phyloP scores from a whole-genome alignment of 2,329 filamentous ascomycete genomes.

The Geosmithia morbida region DNA sequence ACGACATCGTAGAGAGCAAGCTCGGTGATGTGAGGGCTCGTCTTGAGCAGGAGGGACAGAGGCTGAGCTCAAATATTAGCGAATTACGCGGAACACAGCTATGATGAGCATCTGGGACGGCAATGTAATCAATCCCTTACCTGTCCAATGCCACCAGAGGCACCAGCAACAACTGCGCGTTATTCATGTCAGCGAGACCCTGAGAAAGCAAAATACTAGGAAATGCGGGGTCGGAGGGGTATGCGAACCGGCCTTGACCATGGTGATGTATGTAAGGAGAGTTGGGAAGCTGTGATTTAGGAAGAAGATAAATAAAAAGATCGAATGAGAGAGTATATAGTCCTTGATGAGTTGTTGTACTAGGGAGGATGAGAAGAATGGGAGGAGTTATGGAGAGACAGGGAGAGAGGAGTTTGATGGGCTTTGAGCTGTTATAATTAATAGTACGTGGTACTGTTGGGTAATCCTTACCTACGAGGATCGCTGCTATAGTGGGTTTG shows the following conservation, averaged over 20 bases:
- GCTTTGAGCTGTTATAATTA: background rate
- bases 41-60: constrained; percentile 91
- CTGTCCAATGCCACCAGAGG: constrained; percentile 97
- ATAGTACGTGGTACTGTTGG: background rate
- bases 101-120: background rate
- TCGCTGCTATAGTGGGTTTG: background rate
- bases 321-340: background rate
- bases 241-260: constrained; percentile 47
- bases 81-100: background rate
- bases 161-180: constrained; percentile 67
- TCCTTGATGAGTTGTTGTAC: background rate
- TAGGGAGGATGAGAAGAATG: background rate
- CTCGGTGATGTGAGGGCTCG: constrained; percentile 74
- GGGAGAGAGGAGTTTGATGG: background rate
- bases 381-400: background rate
- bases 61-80: constrained; percentile 41
- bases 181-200: constrained; percentile 4
- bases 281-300: background rate
- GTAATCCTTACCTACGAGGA: background rate
- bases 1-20: constrained; percentile 98
- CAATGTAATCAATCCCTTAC: constrained; percentile 29
- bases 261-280: constrained; percentile 15
- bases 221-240: constrained; percentile 11
- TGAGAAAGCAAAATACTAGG: constrained; percentile 1
- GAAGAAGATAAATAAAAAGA: background rate